These are phyloP conservation scores for Fremontodendron californicum DNA, from an alignment of 345 rosid species.

Conservation along the genomic window DNA sequence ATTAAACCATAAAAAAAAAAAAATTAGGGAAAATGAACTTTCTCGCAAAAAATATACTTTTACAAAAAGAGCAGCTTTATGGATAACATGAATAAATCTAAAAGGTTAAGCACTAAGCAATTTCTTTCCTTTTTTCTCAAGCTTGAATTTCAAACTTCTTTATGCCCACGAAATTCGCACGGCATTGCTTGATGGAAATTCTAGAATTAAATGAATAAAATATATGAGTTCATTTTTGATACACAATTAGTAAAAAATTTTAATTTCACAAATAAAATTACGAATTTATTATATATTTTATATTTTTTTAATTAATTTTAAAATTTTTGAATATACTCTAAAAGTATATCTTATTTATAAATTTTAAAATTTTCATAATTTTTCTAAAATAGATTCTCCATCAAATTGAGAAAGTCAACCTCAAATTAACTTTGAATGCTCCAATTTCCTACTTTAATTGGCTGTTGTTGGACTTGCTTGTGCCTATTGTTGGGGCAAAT, in stretches of 20 bases:
- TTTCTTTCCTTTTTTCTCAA: neutral
- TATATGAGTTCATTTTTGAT: too few relatives aligned
- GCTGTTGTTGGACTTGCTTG: neutral
- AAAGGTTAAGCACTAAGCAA: neutral
- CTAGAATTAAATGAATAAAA: too few relatives aligned
- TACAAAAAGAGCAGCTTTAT: neutral
- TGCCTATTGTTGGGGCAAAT: neutral
- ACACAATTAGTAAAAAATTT: too few relatives aligned
- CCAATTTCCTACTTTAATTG: neutral
- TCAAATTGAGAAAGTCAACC: neutral
- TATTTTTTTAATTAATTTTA: too few relatives aligned
- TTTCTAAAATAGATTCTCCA: neutral
- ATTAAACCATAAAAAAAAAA: neutral
- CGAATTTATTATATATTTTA: too few relatives aligned
- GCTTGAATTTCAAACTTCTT: neutral
- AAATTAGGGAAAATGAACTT: neutral
- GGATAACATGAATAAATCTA: neutral
- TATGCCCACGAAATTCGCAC: conserved; percentile 12
- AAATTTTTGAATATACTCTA: too few relatives aligned
- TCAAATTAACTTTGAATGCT: neutral
- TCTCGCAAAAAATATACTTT: neutral
- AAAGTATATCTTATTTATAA: too few relatives aligned
- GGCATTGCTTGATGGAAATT: neutral
- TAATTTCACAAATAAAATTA: too few relatives aligned
- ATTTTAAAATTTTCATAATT: too few relatives aligned